Evolutionary conservation across 495 filamentous ascomycete species (phyloP).

Genomic region (Hypoxylon perforatum): DNA sequence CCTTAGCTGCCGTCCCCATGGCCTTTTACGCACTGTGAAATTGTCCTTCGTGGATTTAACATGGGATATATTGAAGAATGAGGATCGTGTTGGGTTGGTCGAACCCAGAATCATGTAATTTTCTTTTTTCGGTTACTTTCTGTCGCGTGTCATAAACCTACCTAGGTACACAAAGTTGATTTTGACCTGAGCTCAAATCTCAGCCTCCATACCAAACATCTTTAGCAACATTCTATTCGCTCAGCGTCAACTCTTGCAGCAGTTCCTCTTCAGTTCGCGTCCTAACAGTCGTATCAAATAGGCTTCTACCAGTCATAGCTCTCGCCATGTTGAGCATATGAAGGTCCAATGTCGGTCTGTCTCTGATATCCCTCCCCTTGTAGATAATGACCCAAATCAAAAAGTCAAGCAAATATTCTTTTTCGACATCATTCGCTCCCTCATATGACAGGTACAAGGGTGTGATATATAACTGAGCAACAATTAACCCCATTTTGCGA

Average conservation of each 20-base stretch:
- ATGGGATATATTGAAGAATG: background rate
- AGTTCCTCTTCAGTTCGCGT: background rate
- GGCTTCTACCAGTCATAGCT: conserved; percentile 15
- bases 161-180: background rate
- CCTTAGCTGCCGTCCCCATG: conserved; percentile 12
- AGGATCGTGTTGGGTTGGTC: background rate
- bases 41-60: background rate
- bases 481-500: conserved; percentile 5
- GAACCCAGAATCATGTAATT: too few species aligned
- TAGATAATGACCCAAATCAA: conserved; percentile 9
- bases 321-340: conserved; percentile 14
- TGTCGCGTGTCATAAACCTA: too few species aligned
- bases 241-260: too few species aligned
- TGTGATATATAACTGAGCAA: background rate
- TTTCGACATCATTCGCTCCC: conserved; percentile 19
- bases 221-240: too few species aligned
- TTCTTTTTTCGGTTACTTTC: too few species aligned
- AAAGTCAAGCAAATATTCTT: conserved; percentile 20
- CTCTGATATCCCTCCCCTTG: conserved; percentile 10
- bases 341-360: background rate
- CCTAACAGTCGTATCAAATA: background rate
- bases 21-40: conserved; percentile 10
- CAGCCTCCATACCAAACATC: too few species aligned
- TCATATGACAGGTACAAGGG: conserved; percentile 24
- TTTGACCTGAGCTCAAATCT: too few species aligned